phyloP scores from a whole-genome alignment of 306 rosid species.

The Corylus heterophylla region DNA sequence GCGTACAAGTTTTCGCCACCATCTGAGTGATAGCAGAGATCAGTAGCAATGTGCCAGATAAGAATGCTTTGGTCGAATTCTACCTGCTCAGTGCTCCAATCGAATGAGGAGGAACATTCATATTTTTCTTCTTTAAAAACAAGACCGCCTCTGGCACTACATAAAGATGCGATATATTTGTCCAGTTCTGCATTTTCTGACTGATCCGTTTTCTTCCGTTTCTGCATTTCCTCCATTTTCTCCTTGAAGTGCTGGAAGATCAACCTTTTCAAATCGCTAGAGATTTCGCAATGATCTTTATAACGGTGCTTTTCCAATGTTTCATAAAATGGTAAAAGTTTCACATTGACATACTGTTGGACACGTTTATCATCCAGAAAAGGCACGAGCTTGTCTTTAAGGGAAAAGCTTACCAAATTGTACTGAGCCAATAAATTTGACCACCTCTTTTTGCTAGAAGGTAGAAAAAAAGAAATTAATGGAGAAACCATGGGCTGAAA shows the following conservation, averaged over 20 bases:
- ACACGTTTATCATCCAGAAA: background rate
- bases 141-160: constrained; percentile 2
- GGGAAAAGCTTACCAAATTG: background rate
- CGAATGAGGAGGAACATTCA: background rate
- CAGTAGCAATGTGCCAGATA: background rate
- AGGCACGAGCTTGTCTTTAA: background rate
- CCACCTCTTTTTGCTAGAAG: background rate
- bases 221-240: too few species aligned
- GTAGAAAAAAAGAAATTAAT: background rate
- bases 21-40: background rate
- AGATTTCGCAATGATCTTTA: background rate
- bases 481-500: too few species aligned
- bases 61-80: background rate
- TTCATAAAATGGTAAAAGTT: background rate
- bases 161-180: background rate
- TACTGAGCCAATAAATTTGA: background rate
- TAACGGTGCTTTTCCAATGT: background rate
- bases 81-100: background rate
- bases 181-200: too few species aligned
- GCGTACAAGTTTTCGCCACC: background rate
- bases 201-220: too few species aligned
- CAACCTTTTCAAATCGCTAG: background rate
- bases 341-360: too few species aligned
- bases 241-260: constrained; percentile 10
- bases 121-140: background rate